Base-by-base conservation (phyloP, 441 rosid genomes). In the Pelargonium myrrhifolium region DNA sequence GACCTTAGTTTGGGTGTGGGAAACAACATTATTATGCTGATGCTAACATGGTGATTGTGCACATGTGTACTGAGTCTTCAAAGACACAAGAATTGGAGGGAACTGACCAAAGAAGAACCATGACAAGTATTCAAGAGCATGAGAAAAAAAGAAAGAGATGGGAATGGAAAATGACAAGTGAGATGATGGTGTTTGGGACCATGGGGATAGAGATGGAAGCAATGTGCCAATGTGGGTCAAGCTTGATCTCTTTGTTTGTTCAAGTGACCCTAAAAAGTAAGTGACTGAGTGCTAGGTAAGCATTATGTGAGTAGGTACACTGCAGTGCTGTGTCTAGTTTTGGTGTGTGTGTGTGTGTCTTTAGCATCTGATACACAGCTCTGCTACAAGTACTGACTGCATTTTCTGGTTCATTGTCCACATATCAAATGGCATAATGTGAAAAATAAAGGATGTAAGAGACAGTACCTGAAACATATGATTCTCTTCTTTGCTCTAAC, bases 401-500 rank as follows among this genome's bases (percentile, higher is more conserved):
- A 26, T 20, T 72, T 68, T 26, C 28, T 62, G 68, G 31, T 65
- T 55, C 43, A 37, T 67, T 76, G 81, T 81, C 81, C 37, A 71
- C 66, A 75, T 64, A 31, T 71, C 47, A 65, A 65, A 31, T 47
- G 69, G 75, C 74, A 68, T 65, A 55, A 37, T 37, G 40, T 37
- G 9, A 37, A 37, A 37, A 37, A 37, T 9, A 37, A 37, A 37
- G 40, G 10, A 37, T 37, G 40, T 7, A 37, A 37, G 40, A 37
- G 40, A 37, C 40, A 8, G 0, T 37, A 37, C 40, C 40, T 37
- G 10, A 37, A 37, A 37, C 35, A 37, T 37, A 37, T 7, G 10
- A 37, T 31, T 37, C 6, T 37, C 40, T 37, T 37, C 40, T 37
- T 7, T 37, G 40, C 10, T 37, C 40, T 37, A 37, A 37, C 40